Base-by-base conservation (phyloP, 495 filamentous ascomycete genomes). In the Haplographium delicatum region DNA sequence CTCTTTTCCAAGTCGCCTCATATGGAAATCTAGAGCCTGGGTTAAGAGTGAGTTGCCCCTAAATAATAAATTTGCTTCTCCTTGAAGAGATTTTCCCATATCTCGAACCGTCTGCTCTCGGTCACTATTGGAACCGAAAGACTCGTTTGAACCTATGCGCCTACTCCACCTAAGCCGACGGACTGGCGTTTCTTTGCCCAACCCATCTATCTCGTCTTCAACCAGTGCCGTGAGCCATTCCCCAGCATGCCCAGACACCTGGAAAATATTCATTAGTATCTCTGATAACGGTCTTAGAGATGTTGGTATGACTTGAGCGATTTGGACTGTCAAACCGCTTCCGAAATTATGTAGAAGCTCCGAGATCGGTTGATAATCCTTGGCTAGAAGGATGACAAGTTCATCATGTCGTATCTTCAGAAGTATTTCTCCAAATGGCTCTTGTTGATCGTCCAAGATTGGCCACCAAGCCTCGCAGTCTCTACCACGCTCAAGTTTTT, bases 141-240 rank as follows among this genome's bases (percentile, higher is more conserved):
- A 86, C 54, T 91, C 86, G 62, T 85, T 88, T 1, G 86, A 89
- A 54, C 86, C 86, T 31, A 94, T 76, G 10, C 89, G 78, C 38
- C 78, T 76, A 50, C 79, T 85, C 67, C 89, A 93, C 6, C 89
- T 75, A 22, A 88, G 69, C 38, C 86, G 79, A 52, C 77, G 83
- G 44, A 83, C 72, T 1, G 79, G 74, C 11, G 75, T 71, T 58
- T 96, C 90, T 63, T 84, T 95, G 51, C 86, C 81, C 8, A 91
- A 79, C 6, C 89, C 91, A 61, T 97, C 93, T 47, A 99, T 97
- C 65, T 99, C 93, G 57, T 96, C 90, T 62, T 99, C 94, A 9
- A 95, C 87, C 43, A 99, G 73, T 2, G 86, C 81, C 68, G 88
- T 93, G 23, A 99, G 76, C 93, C 93, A 99, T 43, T 96, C 89